Evolutionary conservation across 345 rosid species (phyloP), one percentile per base, ranked within the genome.

Genomic region (Psidium friedrichsthalianum): DNA sequence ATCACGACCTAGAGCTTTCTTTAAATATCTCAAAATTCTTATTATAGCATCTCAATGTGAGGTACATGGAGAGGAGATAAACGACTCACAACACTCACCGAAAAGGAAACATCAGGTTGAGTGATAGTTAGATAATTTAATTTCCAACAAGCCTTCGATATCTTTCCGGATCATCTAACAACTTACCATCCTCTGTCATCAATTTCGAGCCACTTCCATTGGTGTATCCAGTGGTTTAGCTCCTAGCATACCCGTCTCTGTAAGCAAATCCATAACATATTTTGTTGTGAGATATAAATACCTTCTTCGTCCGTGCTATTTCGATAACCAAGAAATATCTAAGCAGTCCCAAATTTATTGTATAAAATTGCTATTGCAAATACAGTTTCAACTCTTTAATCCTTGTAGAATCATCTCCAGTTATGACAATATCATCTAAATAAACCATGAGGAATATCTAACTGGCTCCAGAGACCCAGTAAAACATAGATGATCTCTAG

Each of bases 261-360:
- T 59, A 27, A 59, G 74, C 5, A 27, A 27, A 27, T 59, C 36
- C 74, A 59, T 27, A n/a, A n/a, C n/a, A n/a, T n/a, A n/a, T n/a
- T n/a, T n/a, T n/a, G n/a, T n/a, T n/a, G n/a, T n/a, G n/a, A n/a
- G n/a, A n/a, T n/a, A n/a, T n/a, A 15, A 59, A 59, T 59, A 59
- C 18, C 36, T 59, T n/a, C 18, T 59, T 59, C 27, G 40, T 9
- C 5, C 14, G 27, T 59, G 20, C 74, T 20, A 13, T 5, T 27
- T 59, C 1, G 1, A 59, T 27, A 59, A 36, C 36, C 36, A 59
- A 27, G 27, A 59, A 59, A 27, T 59, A 59, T 59, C 20, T 27
- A 13, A 27, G 0, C 27, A 1, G 0, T 16, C 20, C 40, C 9
- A 59, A 27, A 59, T 27, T 20, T 5, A 27, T 59, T 2, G 5